A percentile compares a stretch with the other conserved stretches of the same genome.
These are phyloP conservation scores for Dipteronia sinensis DNA, from an alignment of 345 rosid genomes.

Conservation along the genomic window DNA sequence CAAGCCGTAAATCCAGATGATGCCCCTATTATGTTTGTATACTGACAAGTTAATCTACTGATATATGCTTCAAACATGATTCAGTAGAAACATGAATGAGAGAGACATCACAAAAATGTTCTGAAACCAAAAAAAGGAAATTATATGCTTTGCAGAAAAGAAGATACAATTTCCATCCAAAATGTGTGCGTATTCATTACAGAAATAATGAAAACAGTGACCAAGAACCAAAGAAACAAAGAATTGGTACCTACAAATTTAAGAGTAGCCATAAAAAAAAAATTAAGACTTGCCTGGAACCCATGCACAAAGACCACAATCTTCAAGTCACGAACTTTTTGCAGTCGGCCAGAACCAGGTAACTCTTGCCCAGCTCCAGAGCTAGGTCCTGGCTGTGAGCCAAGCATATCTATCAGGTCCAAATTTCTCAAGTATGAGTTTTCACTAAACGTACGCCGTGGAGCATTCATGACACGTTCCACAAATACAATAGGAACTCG, in stretches of 20 bases:
- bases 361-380: slow-evolving; percentile 38
- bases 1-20: slow-evolving; percentile 92
- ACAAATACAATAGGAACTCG: slow-evolving; percentile 77
- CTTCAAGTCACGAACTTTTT: slow-evolving; percentile 61
- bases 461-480: slow-evolving; percentile 86
- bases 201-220: neutral
- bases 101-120: neutral
- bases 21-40: slow-evolving; percentile 60
- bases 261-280: neutral
- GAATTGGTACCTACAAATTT: neutral
- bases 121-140: neutral
- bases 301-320: slow-evolving; percentile 91
- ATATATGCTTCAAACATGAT: slow-evolving; percentile 7
- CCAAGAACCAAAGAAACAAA: neutral
- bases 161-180: neutral
- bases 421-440: slow-evolving; percentile 71
- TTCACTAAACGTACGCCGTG: slow-evolving; percentile 77
- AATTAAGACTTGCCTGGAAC: slow-evolving; percentile 76
- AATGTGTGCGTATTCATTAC: neutral
- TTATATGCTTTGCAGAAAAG: neutral
- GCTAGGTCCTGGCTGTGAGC: slow-evolving; percentile 27
- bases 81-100: neutral
- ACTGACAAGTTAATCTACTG: slow-evolving; percentile 9
- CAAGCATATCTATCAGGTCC: slow-evolving; percentile 47
- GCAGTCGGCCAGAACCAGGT: slow-evolving; percentile 28